Base-by-base conservation (phyloP, 305 asterid genomes). In the Withania somnifera region DNA sequence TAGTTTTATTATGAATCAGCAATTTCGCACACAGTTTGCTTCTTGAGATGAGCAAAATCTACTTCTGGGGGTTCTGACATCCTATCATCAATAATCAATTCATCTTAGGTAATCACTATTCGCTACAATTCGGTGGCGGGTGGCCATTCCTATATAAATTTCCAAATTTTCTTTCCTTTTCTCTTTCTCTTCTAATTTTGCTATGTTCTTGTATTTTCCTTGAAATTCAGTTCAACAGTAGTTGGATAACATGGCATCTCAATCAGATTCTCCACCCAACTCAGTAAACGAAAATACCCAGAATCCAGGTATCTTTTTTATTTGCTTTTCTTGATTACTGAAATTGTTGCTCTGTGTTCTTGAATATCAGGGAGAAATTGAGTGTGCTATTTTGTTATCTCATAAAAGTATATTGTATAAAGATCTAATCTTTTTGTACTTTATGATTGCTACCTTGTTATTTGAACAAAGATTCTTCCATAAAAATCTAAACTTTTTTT, bases 211-310 rank as follows among this genome's bases (percentile, higher is more conserved):
- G 3, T 9, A 11, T 20, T 82, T 32, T 24, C 60, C 58, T 47
- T 11, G 61, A 60, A 17, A 71, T 52, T 81, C 20, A 61, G 32
- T 71, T 63, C 67, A 51, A 79, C 19, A 85, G 54, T 40, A 76
- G 84, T 83, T 68, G 63, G 78, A 14, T 58, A 81, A 26, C 77
- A 87, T 87, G 89, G 85, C 81, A 24, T 69, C 66, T 81, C 83
- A 85, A 77, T 83, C 86, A 45, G 89, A 86, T 79, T 71, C 87
- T 58, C 83, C 78, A 11, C 64, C 84, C 34, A 82, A 61, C 58
- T 60, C 82, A 5, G 42, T 17, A 20, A 80, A 82, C 1, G 61
- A 79, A 68, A 87, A 75, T 53, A 38, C 84, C 79, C 77, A 67
- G 36, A 73, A 53, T 69, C 78, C 87, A 85, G 88, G 90, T 87